Evolutionary conservation across 305 asterid species (phyloP).

Genomic region (Fraxinus sp.): DNA sequence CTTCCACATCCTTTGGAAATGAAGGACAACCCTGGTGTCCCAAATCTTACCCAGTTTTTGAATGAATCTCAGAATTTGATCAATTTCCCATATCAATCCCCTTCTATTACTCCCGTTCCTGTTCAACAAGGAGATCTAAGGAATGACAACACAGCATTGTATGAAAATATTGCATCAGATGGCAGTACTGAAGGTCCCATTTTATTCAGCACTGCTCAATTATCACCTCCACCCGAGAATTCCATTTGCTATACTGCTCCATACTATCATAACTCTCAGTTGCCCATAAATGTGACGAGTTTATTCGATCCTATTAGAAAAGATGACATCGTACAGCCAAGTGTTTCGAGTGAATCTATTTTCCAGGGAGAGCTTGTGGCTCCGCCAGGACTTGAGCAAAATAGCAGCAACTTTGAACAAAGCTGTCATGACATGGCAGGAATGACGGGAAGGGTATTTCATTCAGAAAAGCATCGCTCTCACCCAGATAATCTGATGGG

Average conservation of each 20-base stretch:
- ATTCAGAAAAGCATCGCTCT: slow-evolving; percentile 34
- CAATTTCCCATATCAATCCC: slow-evolving; percentile 19
- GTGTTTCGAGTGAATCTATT: slow-evolving; percentile 35
- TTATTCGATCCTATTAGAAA: slow-evolving; percentile 27
- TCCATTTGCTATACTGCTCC: slow-evolving; percentile 28
- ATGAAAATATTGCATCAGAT: slow-evolving; percentile 28
- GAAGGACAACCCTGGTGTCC: slow-evolving; percentile 33
- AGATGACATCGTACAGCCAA: slow-evolving; percentile 31
- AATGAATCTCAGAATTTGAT: slow-evolving; percentile 33
- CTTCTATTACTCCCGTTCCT: slow-evolving; percentile 35
- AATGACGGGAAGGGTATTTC: slow-evolving; percentile 29
- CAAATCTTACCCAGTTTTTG: slow-evolving; percentile 25
- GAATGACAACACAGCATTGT: slow-evolving; percentile 24
- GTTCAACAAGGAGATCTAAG: slow-evolving; percentile 37
- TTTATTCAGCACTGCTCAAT: slow-evolving; percentile 25
- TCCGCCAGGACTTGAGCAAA: slow-evolving; percentile 36
- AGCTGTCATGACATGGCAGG: slow-evolving; percentile 33
- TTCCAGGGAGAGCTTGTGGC: slow-evolving; percentile 32
- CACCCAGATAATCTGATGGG: slow-evolving; percentile 36
- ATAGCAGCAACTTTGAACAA: slow-evolving; percentile 28
- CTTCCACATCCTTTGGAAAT: slow-evolving; percentile 37
- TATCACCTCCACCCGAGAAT: slow-evolving; percentile 37
- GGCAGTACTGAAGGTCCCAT: slow-evolving; percentile 38
- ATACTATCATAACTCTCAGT: slow-evolving; percentile 27
- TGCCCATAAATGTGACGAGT: slow-evolving; percentile 32